Evolutionary conservation across 805 yeast species (phyloP).

Genomic region (Ogataea parapolymorpha): DNA sequence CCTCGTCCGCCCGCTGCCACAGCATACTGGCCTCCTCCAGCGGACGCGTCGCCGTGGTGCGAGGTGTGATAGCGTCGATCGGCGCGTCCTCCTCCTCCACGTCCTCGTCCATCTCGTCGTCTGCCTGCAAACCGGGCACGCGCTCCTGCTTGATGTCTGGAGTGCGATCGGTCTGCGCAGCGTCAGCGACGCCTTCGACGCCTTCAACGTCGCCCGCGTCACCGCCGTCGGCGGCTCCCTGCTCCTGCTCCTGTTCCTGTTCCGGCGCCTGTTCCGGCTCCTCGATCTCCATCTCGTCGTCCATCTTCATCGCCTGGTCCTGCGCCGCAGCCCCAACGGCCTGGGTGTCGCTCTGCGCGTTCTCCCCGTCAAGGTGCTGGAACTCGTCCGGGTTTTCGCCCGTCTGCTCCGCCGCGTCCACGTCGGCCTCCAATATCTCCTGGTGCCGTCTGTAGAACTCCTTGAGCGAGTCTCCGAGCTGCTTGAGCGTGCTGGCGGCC

Average conservation of each 20-base stretch:
- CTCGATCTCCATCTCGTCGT: slow-evolving; percentile 79
- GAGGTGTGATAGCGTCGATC: slow-evolving; percentile 11
- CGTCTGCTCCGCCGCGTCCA: slow-evolving; percentile 50
- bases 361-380: slow-evolving; percentile 78
- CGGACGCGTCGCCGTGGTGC: slow-evolving; percentile 23
- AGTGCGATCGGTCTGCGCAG: slow-evolving; percentile 4
- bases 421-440: slow-evolving; percentile 75
- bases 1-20: slow-evolving; percentile 80
- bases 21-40: slow-evolving; percentile 65
- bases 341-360: slow-evolving; percentile 77
- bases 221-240: slow-evolving; percentile 28
- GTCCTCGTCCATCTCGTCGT: slow-evolving; percentile 30
- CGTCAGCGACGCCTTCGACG: slow-evolving; percentile 7
- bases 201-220: slow-evolving; percentile 26
- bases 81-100: not conserved
- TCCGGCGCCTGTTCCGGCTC: slow-evolving; percentile 49
- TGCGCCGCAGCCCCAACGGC: slow-evolving; percentile 88
- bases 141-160: slow-evolving; percentile 36
- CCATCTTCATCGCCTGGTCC: slow-evolving; percentile 72
- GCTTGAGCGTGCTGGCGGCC: slow-evolving; percentile 75
- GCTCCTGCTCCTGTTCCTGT: slow-evolving; percentile 31
- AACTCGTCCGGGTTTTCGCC: slow-evolving; percentile 80
- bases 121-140: slow-evolving; percentile 39
- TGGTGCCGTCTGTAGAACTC: slow-evolving; percentile 89
- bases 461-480: slow-evolving; percentile 86